Evolutionary conservation across 495 filamentous ascomycete genomes (phyloP), one percentile per base, ranked within the genome.

Genomic region (Hypoxylon fuscum): DNA sequence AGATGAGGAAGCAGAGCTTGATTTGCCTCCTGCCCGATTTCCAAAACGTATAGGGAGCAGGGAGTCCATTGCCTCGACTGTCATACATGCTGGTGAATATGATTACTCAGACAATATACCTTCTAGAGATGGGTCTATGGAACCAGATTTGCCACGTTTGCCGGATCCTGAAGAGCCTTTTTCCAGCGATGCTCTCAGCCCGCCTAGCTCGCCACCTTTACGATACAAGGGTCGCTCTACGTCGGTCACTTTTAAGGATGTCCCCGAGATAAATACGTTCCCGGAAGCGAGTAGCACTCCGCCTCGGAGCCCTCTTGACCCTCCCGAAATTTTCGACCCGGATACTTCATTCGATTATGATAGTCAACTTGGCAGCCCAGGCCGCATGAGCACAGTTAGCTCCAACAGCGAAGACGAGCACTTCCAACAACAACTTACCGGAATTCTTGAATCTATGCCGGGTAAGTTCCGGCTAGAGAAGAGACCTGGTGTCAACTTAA

Each of bases 391-490:
- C 53, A 49, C 57, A 42, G 37, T 57, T 3, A 72, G 69, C 54
- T 54, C 62, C 37, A 22, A 54, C 10, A 66, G 62, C 71, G 60
- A 71, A 7, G 85, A 89, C 34, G 87, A 90, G 55, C 85, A 89
- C 32, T 80, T 98, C 3, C 92, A 96, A 66, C 85, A 90, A 48
- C 91, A 93, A 59, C 93, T 98, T 42, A 90, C 84, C 70, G 87
- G 89, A 15, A 90, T 98, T 43, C 81, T 98, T 7, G 86, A 88
- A 41, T 87, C 82, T 8, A 87, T 98, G 25, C 91, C 93, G 29
- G 86, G 89, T 14, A 85, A 85, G 32, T 96, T 98, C 59, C 87
- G 86, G 40, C 82, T 97, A 31, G 86, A 85, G 5, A 83, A 85
- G 14, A 80, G 80, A 9, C 75, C 81, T 46, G 64, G 75, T 5